phyloP scores from a whole-genome alignment of 441 rosid genomes.

The Eruca vesicaria region DNA sequence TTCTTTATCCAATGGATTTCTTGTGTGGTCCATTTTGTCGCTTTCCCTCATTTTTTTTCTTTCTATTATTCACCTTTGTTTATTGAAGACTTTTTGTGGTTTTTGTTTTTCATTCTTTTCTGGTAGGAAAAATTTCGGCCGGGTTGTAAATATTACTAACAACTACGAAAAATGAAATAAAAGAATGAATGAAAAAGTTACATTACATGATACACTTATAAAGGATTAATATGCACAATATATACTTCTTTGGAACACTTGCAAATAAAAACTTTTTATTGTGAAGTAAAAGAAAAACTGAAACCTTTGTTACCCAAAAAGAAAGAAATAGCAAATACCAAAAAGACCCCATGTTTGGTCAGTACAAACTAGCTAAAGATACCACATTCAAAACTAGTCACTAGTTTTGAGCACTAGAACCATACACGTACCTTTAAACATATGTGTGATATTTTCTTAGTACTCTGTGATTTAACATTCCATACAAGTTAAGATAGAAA shows the following conservation, averaged over 20 bases:
- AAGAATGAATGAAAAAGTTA: not conserved
- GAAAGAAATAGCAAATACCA: not conserved
- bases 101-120: slow-evolving; percentile 12
- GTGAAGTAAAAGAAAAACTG: not conserved
- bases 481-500: not conserved
- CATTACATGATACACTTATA: not conserved
- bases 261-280: not conserved
- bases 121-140: slow-evolving; percentile 1
- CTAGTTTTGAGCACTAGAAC: not conserved
- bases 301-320: not conserved
- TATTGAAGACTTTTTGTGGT: slow-evolving; percentile 13
- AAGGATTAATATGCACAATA: not conserved
- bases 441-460: not conserved
- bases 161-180: not conserved
- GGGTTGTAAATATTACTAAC: not conserved
- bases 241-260: not conserved
- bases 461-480: not conserved
- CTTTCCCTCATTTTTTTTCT: slow-evolving; percentile 31
- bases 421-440: not conserved
- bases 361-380: not conserved
- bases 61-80: not conserved
- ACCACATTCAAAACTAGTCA: not conserved
- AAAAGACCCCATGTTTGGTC: not conserved
- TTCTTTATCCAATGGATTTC: slow-evolving; percentile 61
- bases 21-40: slow-evolving; percentile 36